Evolutionary conservation across 352 stramenopile genomes (phyloP).

Genomic region (Phytophthora multivora): DNA sequence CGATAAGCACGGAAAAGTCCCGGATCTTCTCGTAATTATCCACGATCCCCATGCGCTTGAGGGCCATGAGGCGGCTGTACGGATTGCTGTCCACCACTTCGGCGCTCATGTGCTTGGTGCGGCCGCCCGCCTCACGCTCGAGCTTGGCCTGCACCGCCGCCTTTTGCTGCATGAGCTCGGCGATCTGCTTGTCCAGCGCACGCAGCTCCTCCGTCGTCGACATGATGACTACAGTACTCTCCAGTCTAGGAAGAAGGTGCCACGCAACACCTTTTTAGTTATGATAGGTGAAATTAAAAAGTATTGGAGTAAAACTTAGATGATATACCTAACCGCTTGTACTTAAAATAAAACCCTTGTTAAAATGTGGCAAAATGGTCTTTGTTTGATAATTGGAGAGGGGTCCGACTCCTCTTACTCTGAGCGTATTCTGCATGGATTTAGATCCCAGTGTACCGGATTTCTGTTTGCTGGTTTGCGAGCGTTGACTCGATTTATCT

Average conservation of each 20-base stretch:
- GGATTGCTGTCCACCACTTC: constrained; percentile 88
- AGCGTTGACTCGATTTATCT: constrained; percentile 10
- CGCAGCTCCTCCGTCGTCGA: constrained; percentile 51
- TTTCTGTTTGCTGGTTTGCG: constrained; percentile 4
- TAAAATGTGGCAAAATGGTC: not conserved
- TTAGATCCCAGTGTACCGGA: constrained; percentile 15
- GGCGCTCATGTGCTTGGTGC: constrained; percentile 67
- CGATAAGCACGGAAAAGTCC: constrained; percentile 78
- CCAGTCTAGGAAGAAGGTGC: constrained; percentile 11
- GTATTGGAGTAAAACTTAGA: no score
- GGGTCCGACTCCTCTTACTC: constrained; percentile 8
- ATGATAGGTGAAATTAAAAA: not conserved
- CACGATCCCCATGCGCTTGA: constrained; percentile 92
- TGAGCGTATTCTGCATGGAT: constrained; percentile 19
- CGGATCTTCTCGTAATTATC: constrained; percentile 89
- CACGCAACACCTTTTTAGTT: constrained; percentile 4
- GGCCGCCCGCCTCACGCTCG: constrained; percentile 42
- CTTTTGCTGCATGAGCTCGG: constrained; percentile 79
- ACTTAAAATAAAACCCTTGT: no score
- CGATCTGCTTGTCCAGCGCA: constrained; percentile 73
- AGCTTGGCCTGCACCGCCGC: constrained; percentile 55
- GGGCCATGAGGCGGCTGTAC: constrained; percentile 90
- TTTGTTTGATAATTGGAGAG: constrained; percentile 13
- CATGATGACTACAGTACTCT: constrained; percentile 11
- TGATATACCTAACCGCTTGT: no score